Base-by-base conservation (phyloP, 73 alveolate species). In the Paramecium biaurelia region DNA sequence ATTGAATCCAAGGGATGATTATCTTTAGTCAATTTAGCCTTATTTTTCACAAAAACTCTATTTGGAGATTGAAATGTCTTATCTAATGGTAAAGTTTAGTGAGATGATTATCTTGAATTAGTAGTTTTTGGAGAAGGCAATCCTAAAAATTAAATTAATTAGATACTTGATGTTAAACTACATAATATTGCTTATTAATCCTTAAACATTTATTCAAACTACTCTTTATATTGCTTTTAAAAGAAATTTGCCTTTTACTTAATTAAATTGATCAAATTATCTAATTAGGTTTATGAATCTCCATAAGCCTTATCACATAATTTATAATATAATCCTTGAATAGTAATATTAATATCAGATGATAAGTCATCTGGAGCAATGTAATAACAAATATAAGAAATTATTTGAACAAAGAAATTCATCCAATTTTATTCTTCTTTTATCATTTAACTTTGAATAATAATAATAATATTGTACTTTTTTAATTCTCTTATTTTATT, bases 381-480 rank as follows among this genome's bases (percentile, higher is more conserved):
- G 20, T 74, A 10, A 20, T 37, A 74, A 37, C 57, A 37, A 21
- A 74, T 37, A 1, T 37, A 74, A 0, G 67, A 21, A 4, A 74
- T 37, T 14, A 74, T 34, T 12, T 74, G 21, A 1, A 34, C 87
- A 41, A 74, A 74, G 37, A 74, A 23, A 28, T 28, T 32, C 57
- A 74, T 34, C 87, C 87, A 74, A 74, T 24, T 37, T 20, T 74
- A 37, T 74, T 74, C 87, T 14, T 74, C 87, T 26, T 74, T 74
- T 5, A 74, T 34, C 57, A 74, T 74, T 74, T 74, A 74, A 41
- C 87, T 41, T 21, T 7, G 1, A 20, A 30, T 11, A 11, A 63
- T 47, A 12, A 7, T 10, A 23, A 63, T 30, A 6, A 12, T 63
- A 4, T 63, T n/a, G 0, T 63, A 63, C 84, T 63, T 63, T 74